Conservation (phyloP, 1,284 basidiomycete species). For the Leccinum subrobustum region DNA sequence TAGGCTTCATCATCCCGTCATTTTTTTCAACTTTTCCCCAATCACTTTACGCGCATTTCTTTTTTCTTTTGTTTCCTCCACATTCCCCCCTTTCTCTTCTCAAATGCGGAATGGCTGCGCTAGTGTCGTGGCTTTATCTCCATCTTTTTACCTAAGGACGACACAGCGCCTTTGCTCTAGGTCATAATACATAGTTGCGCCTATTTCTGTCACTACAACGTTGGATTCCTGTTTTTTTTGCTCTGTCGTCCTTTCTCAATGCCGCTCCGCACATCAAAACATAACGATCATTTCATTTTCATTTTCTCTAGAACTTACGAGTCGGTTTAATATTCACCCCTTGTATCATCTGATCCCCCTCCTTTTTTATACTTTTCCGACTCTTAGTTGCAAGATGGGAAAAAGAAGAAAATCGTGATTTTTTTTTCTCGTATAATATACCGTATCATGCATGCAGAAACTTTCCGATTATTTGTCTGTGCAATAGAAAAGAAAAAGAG, state of each 20-base stretch:
- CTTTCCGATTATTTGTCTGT: not conserved
- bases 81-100: not conserved
- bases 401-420: not conserved
- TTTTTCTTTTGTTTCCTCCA: conserved; percentile 7
- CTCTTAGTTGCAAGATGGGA: not conserved
- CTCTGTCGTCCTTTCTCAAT: conserved; percentile 9
- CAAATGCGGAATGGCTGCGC: conserved; percentile 20
- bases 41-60: conserved; percentile 15
- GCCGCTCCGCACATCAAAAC: conserved; percentile 22
- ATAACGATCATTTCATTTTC: conserved; percentile 19
- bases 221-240: conserved; percentile 35
- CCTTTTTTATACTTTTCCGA: not conserved
- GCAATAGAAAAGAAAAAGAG: not conserved
- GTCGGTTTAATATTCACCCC: conserved; percentile 25
- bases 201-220: conserved; percentile 26
- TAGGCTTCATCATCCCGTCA: conserved; percentile 31
- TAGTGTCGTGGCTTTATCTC: conserved; percentile 23
- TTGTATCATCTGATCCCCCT: conserved; percentile 7
- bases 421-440: conserved; percentile 14
- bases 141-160: conserved; percentile 25
- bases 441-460: conserved; percentile 3
- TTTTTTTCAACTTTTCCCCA: not conserved
- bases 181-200: conserved; percentile 31
- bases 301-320: conserved; percentile 15
- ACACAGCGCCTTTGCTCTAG: conserved; percentile 20